Conservation (phyloP, 805 yeast species). For the Ogataea siamensis region DNA sequence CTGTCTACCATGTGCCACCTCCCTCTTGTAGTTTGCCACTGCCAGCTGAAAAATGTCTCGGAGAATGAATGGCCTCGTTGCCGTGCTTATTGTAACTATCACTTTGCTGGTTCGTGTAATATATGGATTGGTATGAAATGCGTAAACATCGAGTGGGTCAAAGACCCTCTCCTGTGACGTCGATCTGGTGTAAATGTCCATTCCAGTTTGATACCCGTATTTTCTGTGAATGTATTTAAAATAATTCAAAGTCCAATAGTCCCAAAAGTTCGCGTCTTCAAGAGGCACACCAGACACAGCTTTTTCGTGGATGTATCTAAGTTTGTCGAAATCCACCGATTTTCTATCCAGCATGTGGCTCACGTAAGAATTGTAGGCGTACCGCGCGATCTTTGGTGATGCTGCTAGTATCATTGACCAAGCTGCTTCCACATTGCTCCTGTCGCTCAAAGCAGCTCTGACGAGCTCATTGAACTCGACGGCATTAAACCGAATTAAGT, state of each 20-base stretch:
- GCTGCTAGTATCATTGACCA: constrained; percentile 30
- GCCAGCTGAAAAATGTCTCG: constrained; percentile 31
- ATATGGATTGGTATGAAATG: constrained; percentile 30
- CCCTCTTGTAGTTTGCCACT: constrained; percentile 18
- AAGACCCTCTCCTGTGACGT: constrained; percentile 8
- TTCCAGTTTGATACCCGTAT: constrained; percentile 24
- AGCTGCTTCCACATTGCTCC: constrained; percentile 19
- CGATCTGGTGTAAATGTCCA: constrained; percentile 24
- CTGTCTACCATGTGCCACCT: constrained; percentile 9
- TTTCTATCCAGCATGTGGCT: constrained; percentile 28
- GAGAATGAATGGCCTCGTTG: constrained; percentile 20
- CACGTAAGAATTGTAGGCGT: constrained; percentile 29
- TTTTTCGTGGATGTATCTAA: constrained; percentile 24
- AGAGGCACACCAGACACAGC: constrained; percentile 11
- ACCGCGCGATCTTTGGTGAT: constrained; percentile 23
- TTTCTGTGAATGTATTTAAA: constrained; percentile 32
- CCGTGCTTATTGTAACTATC: constrained; percentile 15
- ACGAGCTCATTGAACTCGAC: constrained; percentile 34
- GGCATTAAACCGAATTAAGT: constrained; percentile 26
- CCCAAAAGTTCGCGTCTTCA: constrained; percentile 31
- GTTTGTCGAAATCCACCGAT: constrained; percentile 25
- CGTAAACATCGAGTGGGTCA: constrained; percentile 18
- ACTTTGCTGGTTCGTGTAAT: constrained; percentile 25
- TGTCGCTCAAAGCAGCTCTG: constrained; percentile 24
- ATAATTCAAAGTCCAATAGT: constrained; percentile 30